A percentile compares a stretch with the other conserved stretches of the same genome.
These are phyloP conservation scores for Pachysandra terminalis DNA, from an alignment of 164 flowering plant genomes.

Conservation along the genomic window DNA sequence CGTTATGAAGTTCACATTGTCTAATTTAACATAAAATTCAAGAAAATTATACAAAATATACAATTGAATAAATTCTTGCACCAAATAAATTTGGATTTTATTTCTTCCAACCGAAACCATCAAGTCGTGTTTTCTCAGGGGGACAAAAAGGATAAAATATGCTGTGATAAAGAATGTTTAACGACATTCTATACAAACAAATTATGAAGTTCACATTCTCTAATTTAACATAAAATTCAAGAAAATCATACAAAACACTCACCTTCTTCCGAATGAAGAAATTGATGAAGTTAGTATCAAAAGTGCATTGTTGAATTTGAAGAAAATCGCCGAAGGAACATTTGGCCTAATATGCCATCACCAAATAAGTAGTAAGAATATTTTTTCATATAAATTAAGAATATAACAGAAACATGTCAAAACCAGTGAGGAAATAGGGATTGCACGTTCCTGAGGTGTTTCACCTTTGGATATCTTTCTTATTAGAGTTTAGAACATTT, in stretches of 20 bases:
- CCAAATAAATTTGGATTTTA: no score
- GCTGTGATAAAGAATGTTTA: no score
- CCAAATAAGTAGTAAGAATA: not conserved
- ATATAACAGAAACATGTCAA: not conserved
- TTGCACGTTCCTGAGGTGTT: slow-evolving; percentile 88
- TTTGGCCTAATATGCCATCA: slow-evolving; percentile 48
- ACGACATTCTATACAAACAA: no score
- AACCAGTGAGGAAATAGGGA: slow-evolving; percentile 5
- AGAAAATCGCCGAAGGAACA: slow-evolving; percentile 84
- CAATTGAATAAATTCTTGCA: not conserved
- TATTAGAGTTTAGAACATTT: slow-evolving; percentile 72
- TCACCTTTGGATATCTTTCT: slow-evolving; percentile 65
- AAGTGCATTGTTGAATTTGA: slow-evolving; percentile 71
- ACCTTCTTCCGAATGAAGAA: slow-evolving; percentile 96
- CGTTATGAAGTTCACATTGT: no score
- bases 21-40: not conserved
- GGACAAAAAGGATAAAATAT: no score
- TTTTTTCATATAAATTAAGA: not conserved
- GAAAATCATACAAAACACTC: slow-evolving; percentile 11
- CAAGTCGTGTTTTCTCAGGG: no score
- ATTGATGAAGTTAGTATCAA: no score
- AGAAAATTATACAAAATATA: not conserved
- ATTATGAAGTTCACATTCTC: not conserved
- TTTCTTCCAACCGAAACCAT: no score
- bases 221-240: not conserved